phyloP scores from a whole-genome alignment of 148 eudicot genomes.

The Fagopyrum tataricum region DNA sequence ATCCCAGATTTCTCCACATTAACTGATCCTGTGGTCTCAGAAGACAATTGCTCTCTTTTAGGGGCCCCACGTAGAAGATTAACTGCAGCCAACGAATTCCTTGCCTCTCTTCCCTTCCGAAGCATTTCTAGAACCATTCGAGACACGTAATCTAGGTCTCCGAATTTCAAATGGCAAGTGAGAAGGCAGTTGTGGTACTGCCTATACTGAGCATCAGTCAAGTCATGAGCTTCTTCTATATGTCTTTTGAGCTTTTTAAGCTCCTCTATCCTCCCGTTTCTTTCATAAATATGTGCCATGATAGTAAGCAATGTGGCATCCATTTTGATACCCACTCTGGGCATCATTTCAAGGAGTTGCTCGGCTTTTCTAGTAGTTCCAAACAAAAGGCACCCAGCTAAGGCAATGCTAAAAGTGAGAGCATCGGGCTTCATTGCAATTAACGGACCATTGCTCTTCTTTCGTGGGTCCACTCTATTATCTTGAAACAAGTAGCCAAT shows the following conservation, averaged over 20 bases:
- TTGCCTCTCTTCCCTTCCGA: conserved; percentile 77
- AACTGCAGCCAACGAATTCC: conserved; percentile 62
- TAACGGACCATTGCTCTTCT: conserved; percentile 64
- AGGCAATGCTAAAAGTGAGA: conserved; percentile 44
- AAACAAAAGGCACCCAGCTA: conserved; percentile 73
- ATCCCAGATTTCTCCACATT: conserved; percentile 16
- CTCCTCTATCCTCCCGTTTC: conserved; percentile 85
- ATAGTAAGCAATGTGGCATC: conserved; percentile 61
- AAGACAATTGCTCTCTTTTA: conserved; percentile 16
- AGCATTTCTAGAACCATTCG: conserved; percentile 87
- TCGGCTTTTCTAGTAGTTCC: conserved; percentile 78
- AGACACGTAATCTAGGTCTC: conserved; percentile 73
- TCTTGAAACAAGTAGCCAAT: conserved; percentile 82
- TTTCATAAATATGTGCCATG: conserved; percentile 78
- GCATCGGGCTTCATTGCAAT: conserved; percentile 86
- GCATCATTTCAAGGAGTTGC: conserved; percentile 87
- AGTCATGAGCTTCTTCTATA: conserved; percentile 62
- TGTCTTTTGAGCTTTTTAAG: conserved; percentile 75
- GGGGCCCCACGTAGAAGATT: conserved; percentile 38
- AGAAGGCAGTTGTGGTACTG: conserved; percentile 79
- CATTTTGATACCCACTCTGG: conserved; percentile 63
- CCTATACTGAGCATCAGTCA: conserved; percentile 59
- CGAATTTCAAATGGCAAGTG: conserved; percentile 73
- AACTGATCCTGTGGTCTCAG: conserved; percentile 19
- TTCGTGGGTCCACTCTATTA: conserved; percentile 92